These are phyloP conservation scores for Corynespora cassiicola DNA, from an alignment of 2,329 filamentous ascomycete genomes.

Conservation along the genomic window DNA sequence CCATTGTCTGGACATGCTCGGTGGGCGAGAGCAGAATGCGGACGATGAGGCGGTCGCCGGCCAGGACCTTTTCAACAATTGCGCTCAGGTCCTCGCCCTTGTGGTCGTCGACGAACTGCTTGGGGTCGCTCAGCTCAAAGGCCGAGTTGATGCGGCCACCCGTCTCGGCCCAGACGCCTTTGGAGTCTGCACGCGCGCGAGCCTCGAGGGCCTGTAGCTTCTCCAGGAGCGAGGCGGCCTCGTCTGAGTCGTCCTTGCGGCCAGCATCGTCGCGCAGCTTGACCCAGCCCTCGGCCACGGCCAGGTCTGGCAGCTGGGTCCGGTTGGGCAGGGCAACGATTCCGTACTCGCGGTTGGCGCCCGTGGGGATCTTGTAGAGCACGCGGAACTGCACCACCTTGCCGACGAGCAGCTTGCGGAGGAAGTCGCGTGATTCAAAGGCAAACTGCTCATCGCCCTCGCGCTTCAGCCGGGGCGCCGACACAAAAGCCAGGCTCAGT, in stretches of 20 bases:
- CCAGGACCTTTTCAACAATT: slow-evolving; percentile 88
- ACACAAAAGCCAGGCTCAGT: slow-evolving; percentile 90
- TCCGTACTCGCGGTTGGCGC: slow-evolving; percentile 83
- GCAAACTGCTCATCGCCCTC: slow-evolving; percentile 92
- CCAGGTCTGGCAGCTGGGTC: slow-evolving; percentile 73
- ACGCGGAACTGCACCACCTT: slow-evolving; percentile 86
- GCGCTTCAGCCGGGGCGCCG: slow-evolving; percentile 82
- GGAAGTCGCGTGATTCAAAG: slow-evolving; percentile 92
- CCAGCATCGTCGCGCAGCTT: slow-evolving; percentile 95
- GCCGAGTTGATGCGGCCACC: slow-evolving; percentile 74
- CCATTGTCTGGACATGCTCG: slow-evolving; percentile 87
- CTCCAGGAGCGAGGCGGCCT: slow-evolving; percentile 73
- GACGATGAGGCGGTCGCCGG: slow-evolving; percentile 86
- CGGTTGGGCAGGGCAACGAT: slow-evolving; percentile 78
- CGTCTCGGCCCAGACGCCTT: slow-evolving; percentile 79
- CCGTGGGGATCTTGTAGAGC: slow-evolving; percentile 84
- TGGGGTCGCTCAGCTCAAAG: slow-evolving; percentile 80
- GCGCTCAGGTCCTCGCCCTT: slow-evolving; percentile 82
- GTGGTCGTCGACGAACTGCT: slow-evolving; percentile 78
- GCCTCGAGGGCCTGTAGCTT: slow-evolving; percentile 78
- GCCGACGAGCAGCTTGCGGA: slow-evolving; percentile 83
- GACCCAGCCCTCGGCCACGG: slow-evolving; percentile 87
- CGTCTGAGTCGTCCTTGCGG: slow-evolving; percentile 85
- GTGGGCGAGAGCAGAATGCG: slow-evolving; percentile 80
- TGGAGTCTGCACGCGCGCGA: slow-evolving; percentile 77